Evolutionary conservation across 345 rosid genomes (phyloP).

Genomic region (Acer saccharum): DNA sequence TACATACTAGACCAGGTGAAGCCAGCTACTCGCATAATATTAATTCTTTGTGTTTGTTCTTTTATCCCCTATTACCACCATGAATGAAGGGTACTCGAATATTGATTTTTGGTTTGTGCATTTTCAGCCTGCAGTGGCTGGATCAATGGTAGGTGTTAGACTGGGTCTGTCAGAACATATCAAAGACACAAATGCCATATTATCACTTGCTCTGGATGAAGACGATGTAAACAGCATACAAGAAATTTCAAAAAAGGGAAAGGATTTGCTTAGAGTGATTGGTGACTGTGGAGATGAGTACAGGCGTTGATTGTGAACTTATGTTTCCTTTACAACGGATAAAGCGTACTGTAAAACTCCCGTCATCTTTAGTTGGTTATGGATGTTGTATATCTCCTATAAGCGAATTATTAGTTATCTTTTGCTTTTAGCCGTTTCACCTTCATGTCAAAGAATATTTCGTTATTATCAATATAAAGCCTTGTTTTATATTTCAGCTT

Average conservation of each 20-base stretch:
- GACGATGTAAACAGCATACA: constrained; percentile 73
- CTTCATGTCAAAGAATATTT: neutral
- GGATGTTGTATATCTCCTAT: constrained; percentile 9
- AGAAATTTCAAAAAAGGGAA: constrained; percentile 61
- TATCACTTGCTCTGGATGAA: constrained; percentile 73
- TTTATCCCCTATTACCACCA: neutral
- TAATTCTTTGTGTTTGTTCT: neutral
- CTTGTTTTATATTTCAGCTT: neutral
- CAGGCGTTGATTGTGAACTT: constrained; percentile 39
- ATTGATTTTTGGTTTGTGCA: constrained; percentile 4
- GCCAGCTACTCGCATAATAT: neutral
- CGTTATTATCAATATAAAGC: neutral
- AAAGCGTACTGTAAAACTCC: neutral
- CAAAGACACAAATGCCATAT: constrained; percentile 66
- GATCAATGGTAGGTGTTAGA: constrained; percentile 95
- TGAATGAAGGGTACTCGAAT: neutral
- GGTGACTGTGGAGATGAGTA: constrained; percentile 99
- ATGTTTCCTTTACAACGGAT: neutral
- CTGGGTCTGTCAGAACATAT: constrained; percentile 84
- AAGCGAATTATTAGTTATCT: neutral
- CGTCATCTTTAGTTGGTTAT: neutral
- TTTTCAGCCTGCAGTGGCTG: constrained; percentile 78
- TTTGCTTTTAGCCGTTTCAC: neutral
- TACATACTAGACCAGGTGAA: constrained; percentile 82
- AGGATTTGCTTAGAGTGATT: constrained; percentile 74